Conservation (phyloP, 2,329 filamentous ascomycete species). For the Ascochyta rabiei region DNA sequence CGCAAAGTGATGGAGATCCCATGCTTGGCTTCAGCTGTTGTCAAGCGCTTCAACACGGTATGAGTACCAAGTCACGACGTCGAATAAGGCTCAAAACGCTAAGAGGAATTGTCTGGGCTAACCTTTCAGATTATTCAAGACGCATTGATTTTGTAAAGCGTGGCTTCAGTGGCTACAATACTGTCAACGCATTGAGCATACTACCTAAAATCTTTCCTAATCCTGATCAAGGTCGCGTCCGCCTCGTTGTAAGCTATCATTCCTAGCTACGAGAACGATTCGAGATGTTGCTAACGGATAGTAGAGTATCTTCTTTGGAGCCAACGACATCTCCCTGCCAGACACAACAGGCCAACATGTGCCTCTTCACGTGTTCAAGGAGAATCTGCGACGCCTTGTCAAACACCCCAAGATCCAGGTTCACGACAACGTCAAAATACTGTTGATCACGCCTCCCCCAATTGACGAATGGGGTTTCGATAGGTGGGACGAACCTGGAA, state of each 20-base stretch:
- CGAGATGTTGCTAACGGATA: not conserved
- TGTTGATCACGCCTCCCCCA: conserved; percentile 8
- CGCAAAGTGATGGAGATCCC: conserved; percentile 13
- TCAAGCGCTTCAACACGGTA: conserved; percentile 11
- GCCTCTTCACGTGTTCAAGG: conserved; percentile 2
- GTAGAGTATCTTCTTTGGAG: conserved; percentile 16
- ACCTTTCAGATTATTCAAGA: conserved; percentile 11
- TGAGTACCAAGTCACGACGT: not conserved
- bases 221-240: conserved; percentile 5
- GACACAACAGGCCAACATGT: conserved; percentile 17
- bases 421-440: conserved; percentile 3
- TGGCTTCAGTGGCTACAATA: conserved; percentile 20
- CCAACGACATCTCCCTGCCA: conserved; percentile 17
- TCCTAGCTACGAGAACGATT: not conserved
- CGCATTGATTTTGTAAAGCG: conserved; percentile 13
- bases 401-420: conserved; percentile 3
- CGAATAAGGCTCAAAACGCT: not conserved
- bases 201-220: conserved; percentile 10
- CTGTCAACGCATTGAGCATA: conserved; percentile 9
- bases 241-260: conserved; percentile 2
- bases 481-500: conserved; percentile 16
- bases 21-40: conserved; percentile 11
- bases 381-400: conserved; percentile 5
- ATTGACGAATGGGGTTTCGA: conserved; percentile 14
- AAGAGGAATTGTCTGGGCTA: not conserved